Base-by-base conservation (phyloP, 305 asterid species). In the Ilex paraguariensis region DNA sequence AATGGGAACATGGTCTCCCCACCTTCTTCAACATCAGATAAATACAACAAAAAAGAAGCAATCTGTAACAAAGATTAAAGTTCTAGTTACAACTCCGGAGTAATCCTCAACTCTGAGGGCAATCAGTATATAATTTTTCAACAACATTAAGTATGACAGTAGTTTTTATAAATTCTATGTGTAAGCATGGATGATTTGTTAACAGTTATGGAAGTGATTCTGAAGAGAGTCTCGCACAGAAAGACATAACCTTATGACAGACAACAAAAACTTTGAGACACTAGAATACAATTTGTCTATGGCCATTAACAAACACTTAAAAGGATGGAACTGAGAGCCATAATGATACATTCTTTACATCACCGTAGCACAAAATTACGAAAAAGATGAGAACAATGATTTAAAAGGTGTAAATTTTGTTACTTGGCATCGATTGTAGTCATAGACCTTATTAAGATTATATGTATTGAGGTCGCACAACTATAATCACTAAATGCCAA, bases 1-100 rank as follows among this genome's bases (percentile, higher is more conserved):
- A 71, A 90, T 17, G 99, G 99, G 60, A 93, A 93, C 89, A 93
- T 81, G 63, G 99, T 93, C 80, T 93, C 97, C 52, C 99, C 97
- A 42, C 99, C 97, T 84, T 93, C 92, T 71, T 90, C 92, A 70
- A 93, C 99, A 74, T 90, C 92, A 4, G 97, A 87, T 72, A 93
- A 73, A 79, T 93, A 93, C 70, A 93, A 68, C 70, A 93, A 81
- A 82, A 93, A 93, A 42, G 99, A 87, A 62, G 97, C 97, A 67
- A 87, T 82, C 97, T 93, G 74, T 31, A 7, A 68, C 56, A 61
- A 49, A 51, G 60, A 65, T 54, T 54, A 69, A 31, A 45, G 59
- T 28, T 11, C 57, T 12, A 12, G 46, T 39, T 21, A 17, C 52
- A 46, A 42, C 12, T 42, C 48, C 8, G 48, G 12, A 42, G 15